These are phyloP conservation scores for Hondaea fermentalgiana DNA, from an alignment of 108 stramenopile species.

Conservation along the genomic window DNA sequence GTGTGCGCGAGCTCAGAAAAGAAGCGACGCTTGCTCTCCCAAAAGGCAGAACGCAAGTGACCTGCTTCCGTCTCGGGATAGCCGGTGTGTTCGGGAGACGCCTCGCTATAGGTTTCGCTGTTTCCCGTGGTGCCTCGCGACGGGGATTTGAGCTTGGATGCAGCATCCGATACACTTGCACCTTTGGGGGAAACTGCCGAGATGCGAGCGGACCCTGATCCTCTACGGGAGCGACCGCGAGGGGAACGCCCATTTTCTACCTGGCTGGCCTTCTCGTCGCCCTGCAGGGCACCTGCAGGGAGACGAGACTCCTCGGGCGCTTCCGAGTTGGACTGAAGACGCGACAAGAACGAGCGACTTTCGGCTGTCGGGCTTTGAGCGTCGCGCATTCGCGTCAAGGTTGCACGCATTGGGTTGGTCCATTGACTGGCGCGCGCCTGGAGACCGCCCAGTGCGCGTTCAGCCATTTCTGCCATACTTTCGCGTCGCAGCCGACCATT, in stretches of 20 bases:
- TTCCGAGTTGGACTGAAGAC: not conserved
- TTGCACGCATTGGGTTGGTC: not conserved
- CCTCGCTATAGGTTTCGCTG: not conserved
- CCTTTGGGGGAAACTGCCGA: no score
- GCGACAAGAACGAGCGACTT: not conserved
- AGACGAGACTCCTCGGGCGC: no score
- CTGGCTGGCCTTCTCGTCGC: no score
- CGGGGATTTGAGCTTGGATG: no score
- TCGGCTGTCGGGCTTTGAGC: not conserved
- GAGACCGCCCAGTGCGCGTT: not conserved
- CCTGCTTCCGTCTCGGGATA: not conserved
- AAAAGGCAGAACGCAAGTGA: not conserved
- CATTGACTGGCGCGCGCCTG: not conserved
- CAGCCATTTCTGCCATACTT: not conserved
- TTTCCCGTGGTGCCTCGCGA: not conserved
- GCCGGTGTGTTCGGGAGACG: not conserved
- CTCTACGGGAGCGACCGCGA: no score
- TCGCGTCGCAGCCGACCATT: not conserved
- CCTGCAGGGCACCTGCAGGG: no score
- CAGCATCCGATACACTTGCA: no score
- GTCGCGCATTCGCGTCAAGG: not conserved
- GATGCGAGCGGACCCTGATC: no score
- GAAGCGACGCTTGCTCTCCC: not conserved
- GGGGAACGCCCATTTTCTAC: no score
- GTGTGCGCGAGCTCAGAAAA: conserved; percentile 7